Evolutionary conservation across 179 eudicot genomes (phyloP).

Genomic region (Pouteria campechiana): DNA sequence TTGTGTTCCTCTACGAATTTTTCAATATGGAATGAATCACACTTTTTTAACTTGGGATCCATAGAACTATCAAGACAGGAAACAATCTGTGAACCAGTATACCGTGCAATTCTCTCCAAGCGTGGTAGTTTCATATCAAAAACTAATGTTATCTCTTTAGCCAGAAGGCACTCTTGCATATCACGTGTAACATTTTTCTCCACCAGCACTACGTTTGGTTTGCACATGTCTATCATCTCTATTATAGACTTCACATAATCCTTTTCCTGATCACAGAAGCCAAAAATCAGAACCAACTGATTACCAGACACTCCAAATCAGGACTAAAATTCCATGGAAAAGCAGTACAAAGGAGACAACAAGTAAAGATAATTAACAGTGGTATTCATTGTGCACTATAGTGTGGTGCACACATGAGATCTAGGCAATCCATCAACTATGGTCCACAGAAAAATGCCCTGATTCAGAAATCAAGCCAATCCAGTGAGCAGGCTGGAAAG

Average conservation of each 20-base stretch:
- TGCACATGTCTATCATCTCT: conserved; percentile 43
- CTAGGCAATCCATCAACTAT: no score
- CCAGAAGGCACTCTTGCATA: conserved; percentile 59
- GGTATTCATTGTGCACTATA: no score
- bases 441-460: no score
- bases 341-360: no score
- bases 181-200: conserved; percentile 87
- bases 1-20: conserved; percentile 75
- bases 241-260: conserved; percentile 29
- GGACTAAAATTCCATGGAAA: no score
- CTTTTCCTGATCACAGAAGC: conserved; percentile 26
- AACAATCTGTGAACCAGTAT: conserved; percentile 72
- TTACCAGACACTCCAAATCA: no score
- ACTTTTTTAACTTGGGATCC: conserved; percentile 47
- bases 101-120: conserved; percentile 78
- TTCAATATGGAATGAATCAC: conserved; percentile 64
- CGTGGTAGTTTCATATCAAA: conserved; percentile 91
- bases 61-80: conserved; percentile 36
- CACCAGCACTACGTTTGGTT: conserved; percentile 76
- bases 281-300: conserved; percentile 2
- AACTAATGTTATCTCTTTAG: conserved; percentile 63
- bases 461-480: no score
- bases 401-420: no score
- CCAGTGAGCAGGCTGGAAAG: no score
- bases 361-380: no score